A percentile compares a stretch with the other conserved stretches of the same genome.
Conservation (phyloP, 768 basidiomycete species). For the Trametes meyenii region DNA sequence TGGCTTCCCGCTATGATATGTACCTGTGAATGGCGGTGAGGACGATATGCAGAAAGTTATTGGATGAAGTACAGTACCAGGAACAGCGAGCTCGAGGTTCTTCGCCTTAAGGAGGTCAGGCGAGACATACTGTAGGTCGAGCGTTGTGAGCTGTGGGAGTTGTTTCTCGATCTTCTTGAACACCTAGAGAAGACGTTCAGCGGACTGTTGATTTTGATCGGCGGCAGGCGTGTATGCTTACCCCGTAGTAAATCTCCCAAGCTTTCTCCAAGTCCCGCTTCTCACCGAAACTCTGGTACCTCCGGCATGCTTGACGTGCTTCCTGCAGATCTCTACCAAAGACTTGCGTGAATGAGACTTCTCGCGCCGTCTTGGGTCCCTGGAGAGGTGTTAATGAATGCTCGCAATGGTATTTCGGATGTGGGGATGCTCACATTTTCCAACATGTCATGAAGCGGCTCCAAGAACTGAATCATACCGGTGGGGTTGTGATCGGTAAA, state of each 20-base stretch:
- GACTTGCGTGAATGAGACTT: constrained; percentile 92
- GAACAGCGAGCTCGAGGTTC: constrained; percentile 93
- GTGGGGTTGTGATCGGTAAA: constrained; percentile 97
- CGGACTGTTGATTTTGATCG: neutral
- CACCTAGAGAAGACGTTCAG: constrained; percentile 51
- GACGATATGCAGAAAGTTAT: neutral
- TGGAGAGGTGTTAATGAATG: constrained; percentile 33
- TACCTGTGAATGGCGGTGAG: constrained; percentile 51
- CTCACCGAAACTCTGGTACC: constrained; percentile 87
- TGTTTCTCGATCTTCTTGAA: constrained; percentile 98
- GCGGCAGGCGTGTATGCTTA: constrained; percentile 39
- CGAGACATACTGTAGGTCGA: constrained; percentile 97
- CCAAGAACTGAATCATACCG: constrained; percentile 93
- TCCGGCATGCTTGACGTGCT: constrained; percentile 87
- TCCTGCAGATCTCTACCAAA: constrained; percentile 92
- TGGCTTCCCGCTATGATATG: constrained; percentile 86
- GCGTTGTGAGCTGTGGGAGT: constrained; percentile 80
- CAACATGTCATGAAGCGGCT: constrained; percentile 90
- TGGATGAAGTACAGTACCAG: constrained; percentile 54
- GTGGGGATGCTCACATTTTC: constrained; percentile 57
- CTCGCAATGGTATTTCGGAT: too few relatives aligned
- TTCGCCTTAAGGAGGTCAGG: constrained; percentile 87
- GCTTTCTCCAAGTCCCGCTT: constrained; percentile 91
- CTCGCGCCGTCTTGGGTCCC: constrained; percentile 93
- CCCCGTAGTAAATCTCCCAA: constrained; percentile 98